Conservation (phyloP, 1,284 basidiomycete genomes). For the Puccinia hordei region DNA sequence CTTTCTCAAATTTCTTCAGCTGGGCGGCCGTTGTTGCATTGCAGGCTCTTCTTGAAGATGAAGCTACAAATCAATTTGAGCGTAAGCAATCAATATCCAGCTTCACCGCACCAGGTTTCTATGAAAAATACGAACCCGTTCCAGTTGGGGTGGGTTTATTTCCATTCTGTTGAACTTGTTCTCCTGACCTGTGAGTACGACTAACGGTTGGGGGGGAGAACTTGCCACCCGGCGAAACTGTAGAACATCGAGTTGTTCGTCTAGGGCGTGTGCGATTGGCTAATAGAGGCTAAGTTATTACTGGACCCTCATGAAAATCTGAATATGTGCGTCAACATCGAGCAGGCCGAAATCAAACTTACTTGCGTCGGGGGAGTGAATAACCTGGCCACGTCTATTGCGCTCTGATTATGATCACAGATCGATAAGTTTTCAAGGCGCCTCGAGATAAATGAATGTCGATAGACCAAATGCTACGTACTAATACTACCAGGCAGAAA, state of each 20-base stretch:
- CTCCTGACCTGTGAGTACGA: not conserved
- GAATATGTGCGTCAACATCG: no score
- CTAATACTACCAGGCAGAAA: not conserved
- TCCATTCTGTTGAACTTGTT: not conserved
- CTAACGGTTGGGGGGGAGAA: not conserved
- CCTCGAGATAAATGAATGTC: not conserved
- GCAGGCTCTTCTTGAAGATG: not conserved
- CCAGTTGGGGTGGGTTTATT: not conserved
- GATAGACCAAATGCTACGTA: not conserved
- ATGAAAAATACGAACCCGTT: not conserved
- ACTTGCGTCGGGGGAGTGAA: not conserved
- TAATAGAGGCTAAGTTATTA: not conserved
- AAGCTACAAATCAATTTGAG: not conserved
- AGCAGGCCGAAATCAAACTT: not conserved
- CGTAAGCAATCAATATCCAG: not conserved
- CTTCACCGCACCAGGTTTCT: not conserved
- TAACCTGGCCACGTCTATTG: not conserved
- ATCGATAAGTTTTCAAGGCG: not conserved
- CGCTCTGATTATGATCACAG: constrained; percentile 1
- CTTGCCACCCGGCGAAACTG: not conserved
- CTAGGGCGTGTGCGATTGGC: not conserved
- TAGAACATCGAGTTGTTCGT: not conserved
- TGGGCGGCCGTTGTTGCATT: not conserved
- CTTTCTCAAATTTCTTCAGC: constrained; percentile 7
- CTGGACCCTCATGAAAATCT: not conserved